A percentile compares a stretch with the other conserved stretches of the same genome.
Evolutionary conservation across 352 stramenopile species (phyloP).

Genomic region (Globisporangium emineosum): DNA sequence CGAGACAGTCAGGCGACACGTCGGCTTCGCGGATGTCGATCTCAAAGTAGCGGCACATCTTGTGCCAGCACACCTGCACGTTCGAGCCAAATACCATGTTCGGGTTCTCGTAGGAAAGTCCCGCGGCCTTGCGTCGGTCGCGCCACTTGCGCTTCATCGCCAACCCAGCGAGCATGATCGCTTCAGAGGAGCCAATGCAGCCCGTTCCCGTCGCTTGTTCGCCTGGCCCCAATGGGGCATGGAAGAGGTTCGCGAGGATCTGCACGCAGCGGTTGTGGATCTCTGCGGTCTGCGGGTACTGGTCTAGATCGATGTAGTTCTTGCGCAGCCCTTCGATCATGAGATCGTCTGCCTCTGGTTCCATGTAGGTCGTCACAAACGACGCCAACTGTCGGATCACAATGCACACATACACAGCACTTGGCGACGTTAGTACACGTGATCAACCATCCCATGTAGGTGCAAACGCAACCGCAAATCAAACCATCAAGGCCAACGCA

Average conservation of each 20-base stretch:
- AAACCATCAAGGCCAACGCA: slow-evolving; percentile 18
- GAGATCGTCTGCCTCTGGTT: slow-evolving; percentile 87
- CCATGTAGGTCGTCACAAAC: slow-evolving; percentile 93
- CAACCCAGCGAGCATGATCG: slow-evolving; percentile 88
- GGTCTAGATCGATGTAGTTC: slow-evolving; percentile 92
- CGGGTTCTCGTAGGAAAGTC: slow-evolving; percentile 79
- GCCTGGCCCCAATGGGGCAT: slow-evolving; percentile 60
- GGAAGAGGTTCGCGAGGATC: slow-evolving; percentile 90
- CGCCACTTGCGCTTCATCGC: slow-evolving; percentile 92
- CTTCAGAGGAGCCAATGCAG: slow-evolving; percentile 91
- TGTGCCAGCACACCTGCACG: slow-evolving; percentile 93
- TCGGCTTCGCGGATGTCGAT: slow-evolving; percentile 88
- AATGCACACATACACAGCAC: neutral
- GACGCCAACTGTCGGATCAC: slow-evolving; percentile 54
- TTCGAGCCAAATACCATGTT: slow-evolving; percentile 94
- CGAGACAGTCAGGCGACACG: slow-evolving; percentile 81
- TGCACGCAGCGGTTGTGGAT: slow-evolving; percentile 93
- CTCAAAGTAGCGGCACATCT: slow-evolving; percentile 95
- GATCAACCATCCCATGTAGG: neutral
- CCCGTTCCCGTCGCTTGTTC: slow-evolving; percentile 78
- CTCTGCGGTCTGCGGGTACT: slow-evolving; percentile 91
- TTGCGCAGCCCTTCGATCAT: slow-evolving; percentile 87
- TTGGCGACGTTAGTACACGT: neutral
- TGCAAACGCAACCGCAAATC: neutral
- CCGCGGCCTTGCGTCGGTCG: slow-evolving; percentile 73